Conservation (phyloP, 2,329 filamentous ascomycete species). For the Colletotrichum sp. region DNA sequence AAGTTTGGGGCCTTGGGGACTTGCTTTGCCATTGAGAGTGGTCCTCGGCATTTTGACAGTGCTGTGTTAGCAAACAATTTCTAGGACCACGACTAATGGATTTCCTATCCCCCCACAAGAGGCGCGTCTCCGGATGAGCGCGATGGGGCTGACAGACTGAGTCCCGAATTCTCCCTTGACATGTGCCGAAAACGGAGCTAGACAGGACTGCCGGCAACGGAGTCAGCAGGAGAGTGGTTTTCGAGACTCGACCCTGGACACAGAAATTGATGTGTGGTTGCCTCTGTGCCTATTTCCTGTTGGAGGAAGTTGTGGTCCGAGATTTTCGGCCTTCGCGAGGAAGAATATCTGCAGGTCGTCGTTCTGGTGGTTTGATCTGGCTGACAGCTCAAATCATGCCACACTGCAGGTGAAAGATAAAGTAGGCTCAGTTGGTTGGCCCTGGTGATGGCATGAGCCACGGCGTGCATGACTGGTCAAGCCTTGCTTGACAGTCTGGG, state of each 20-base stretch:
- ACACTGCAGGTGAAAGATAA: not conserved
- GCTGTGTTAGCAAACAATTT: constrained; percentile 12
- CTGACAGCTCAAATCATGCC: not conserved
- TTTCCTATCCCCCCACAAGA: constrained; percentile 1
- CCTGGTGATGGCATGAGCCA: not conserved
- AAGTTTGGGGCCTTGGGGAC: not conserved
- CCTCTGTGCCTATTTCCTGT: not conserved
- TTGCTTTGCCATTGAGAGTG: not conserved
- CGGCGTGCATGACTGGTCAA: not conserved
- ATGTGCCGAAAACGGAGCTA: constrained; percentile 17
- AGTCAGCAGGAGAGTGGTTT: not conserved
- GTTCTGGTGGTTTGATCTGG: not conserved
- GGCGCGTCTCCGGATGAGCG: not conserved
- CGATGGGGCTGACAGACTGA: constrained; percentile 1
- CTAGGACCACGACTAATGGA: constrained; percentile 6
- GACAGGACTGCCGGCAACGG: not conserved
- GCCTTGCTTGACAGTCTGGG: not conserved
- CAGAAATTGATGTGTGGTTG: not conserved
- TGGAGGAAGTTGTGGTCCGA: not conserved
- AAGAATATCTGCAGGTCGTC: not conserved
- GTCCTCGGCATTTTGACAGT: not conserved
- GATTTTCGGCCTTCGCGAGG: not conserved
- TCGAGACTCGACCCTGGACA: not conserved
- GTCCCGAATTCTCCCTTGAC: constrained; percentile 8
- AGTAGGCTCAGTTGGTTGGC: not conserved